A percentile compares a stretch with the other conserved stretches of the same genome.
Evolutionary conservation across 257 asterid genomes (phyloP).

Genomic region (Cinchona pubescens): DNA sequence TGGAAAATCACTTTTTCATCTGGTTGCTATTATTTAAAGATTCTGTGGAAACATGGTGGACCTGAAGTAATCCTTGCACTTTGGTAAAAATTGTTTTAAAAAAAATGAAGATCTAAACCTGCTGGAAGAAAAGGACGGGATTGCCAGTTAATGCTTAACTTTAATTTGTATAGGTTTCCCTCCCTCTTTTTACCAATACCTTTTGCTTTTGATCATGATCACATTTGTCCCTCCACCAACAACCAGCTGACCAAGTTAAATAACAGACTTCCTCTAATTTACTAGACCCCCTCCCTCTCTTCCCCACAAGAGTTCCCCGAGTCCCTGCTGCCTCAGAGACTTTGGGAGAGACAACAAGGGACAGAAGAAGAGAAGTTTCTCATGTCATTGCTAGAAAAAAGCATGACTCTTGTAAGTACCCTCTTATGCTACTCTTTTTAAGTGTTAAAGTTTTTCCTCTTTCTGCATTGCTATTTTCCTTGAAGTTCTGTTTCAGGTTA

Average conservation of each 20-base stretch:
- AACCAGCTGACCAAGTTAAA: conserved; percentile 53
- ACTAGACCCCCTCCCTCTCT: conserved; percentile 39
- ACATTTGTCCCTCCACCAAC: conserved; percentile 52
- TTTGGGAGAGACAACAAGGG: conserved; percentile 10
- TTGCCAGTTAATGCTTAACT: conserved; percentile 40
- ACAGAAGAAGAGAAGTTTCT: conserved; percentile 14
- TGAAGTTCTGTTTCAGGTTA: conserved; percentile 10
- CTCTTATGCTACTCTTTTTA: conserved; percentile 1
- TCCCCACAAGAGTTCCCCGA: conserved; percentile 38
- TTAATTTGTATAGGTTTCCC: conserved; percentile 78
- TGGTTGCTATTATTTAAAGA: background rate
- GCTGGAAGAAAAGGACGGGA: conserved; percentile 29
- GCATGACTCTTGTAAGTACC: conserved; percentile 39
- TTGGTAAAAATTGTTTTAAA: conserved; percentile 32
- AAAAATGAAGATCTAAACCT: conserved; percentile 30
- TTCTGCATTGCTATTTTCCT: conserved; percentile 3
- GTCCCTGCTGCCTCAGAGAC: conserved; percentile 12
- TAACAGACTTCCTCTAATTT: conserved; percentile 35
- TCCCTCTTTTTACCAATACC: conserved; percentile 44
- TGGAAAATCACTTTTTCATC: background rate
- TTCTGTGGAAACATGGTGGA: conserved; percentile 28
- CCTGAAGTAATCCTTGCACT: conserved; percentile 35
- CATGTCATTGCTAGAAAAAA: conserved; percentile 13
- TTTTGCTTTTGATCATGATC: conserved; percentile 57
- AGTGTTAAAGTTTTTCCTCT: background rate